Base-by-base conservation (phyloP, 805 yeast species). In the Nadsonia fulvescens region DNA sequence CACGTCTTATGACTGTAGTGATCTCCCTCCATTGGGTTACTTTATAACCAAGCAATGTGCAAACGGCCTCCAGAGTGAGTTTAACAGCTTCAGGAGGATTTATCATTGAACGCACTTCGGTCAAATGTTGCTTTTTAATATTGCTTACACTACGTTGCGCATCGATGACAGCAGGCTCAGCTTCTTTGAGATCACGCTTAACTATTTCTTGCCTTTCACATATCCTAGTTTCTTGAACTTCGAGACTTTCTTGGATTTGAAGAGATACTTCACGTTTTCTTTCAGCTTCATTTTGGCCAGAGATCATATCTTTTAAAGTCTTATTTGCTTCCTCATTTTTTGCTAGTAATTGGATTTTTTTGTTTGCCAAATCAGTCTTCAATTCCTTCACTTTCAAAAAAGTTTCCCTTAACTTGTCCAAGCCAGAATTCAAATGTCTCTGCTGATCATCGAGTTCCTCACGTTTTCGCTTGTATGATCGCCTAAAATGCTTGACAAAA, bases 1-100 rank as follows among this genome's bases (percentile, higher is more conserved):
- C 96, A 23, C 70, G 59, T 14, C 95, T 59, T 8, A 83, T 70
- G n/a, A 74, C 62, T 3, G 59, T 54, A 37, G 78, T 86, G 2
- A 86, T 91, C 33, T 78, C 86, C 36, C 78, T 60, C 96, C 96
- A 86, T 3, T 49, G 34, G 1, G 53, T 39, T 0, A 66, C 73
- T 5, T 61, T 53, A 38, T 72, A 72, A 0, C 94, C 94, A 6
- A 86, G 47, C n/a, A 86, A 46, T 4, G 65, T 56, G 47, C 94
- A 81, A 0, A 86, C 93, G 3, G 93, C 74, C 39, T 86, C 95
- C 54, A 86, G 52, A 0, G 93, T 71, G 39, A 76, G 45, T 39
- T 78, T 81, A 4, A 86, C 86, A 0, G 89, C 72, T 6, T 68
- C 73, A 0, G 96, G 96, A 1, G 96, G 96, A 32, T 79, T 79